Evolutionary conservation across 306 rosid genomes (phyloP), one percentile per base, ranked within the genome.

Genomic region (Oxytropis ochrocephala): DNA sequence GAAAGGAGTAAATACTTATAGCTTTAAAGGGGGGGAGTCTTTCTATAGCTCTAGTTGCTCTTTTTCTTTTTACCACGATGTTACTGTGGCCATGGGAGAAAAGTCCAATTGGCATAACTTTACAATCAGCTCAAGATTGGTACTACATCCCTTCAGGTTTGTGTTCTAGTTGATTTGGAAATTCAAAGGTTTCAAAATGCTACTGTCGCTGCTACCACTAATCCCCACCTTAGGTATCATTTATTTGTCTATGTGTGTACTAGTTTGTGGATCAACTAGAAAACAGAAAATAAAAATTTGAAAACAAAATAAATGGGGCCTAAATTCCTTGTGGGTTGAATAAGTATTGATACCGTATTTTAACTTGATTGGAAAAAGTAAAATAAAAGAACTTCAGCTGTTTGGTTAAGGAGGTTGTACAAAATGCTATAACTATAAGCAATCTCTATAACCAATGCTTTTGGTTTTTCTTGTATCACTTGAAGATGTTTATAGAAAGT

Each of bases 21-120:
- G 79, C 56, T 73, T 78, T 75, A 75, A 69, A 75, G 84, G 94
- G 69, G 69, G 76, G 60, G 53, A 49, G 79, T 68, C 6, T 89
- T 70, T 87, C 79, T 78, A 21, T 87, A 49, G 66, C 79, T 61
- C 42, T 91, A 64, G 72, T 78, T 79, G 75, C 73, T 36, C 77
- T 89, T 54, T 19, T 87, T 69, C 59, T 84, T 13, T 59, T 84
- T 18, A 77, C 27, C 27, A 21, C 87, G 51, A 67, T 78, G 17
- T 56, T 87, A 48, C 54, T 85, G 74, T 87, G 87, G 91, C 71
- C 77, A 47, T 91, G 88, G 91, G 89, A 89, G 85, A 80, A 81
- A 55, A 89, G 73, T 54, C 93, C 83, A 39, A 73, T 91, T 66
- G 77, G 78, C 9, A 62, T 36, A 36, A 79, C 85, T 19, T 76